Evolutionary conservation across 1,284 basidiomycete species (phyloP), one percentile per base, ranked within the genome.

Genomic region (Irpex sp.): DNA sequence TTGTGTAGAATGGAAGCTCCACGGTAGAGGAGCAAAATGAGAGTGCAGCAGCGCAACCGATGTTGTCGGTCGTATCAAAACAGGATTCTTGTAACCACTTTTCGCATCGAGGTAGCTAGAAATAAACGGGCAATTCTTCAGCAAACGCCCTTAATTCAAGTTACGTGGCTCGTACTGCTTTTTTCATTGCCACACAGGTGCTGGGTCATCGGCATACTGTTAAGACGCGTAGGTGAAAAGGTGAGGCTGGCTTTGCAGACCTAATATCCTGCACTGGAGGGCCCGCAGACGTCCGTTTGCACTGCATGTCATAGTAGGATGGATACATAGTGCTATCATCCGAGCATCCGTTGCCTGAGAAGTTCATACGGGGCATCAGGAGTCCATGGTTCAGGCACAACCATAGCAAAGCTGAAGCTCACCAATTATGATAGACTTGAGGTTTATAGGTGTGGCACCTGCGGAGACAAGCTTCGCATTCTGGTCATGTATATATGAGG

Each of bases 341-440:
- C 3, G 71, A 72, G 59, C 69, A 68, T 1, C 71, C 71, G 59
- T 88, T 88, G 50, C 87, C 86, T 87, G 21, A 8, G 13, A 3
- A 21, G 13, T 35, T 11, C 49, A 21, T 46, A 26, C 26, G 2
- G 3, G 26, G 26, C 39, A 11, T 8, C 39, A 43, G 39, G 15
- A 43, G 15, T 11, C 2, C 39, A 43, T 43, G 39, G 15, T 15
- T 9, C 15, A 4, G 5, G 8, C 2, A 43, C 2, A 55, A 9
- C 31, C 43, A 21, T 21, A 5, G 63, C 75, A 43, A 3, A 9
- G 21, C 21, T 26, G 26, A 26, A 4, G 26, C 39, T 75, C 79
- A 80, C 94, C 93, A 59, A 95, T 93, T 77, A 94, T 83, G 36
- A 92, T 79, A 15, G 89, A 90, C 57, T 84, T 82, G 7, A 96